These are phyloP conservation scores for Monoraphidium neglectum DNA, from an alignment of 139 green algal species.

Conservation along the genomic window DNA sequence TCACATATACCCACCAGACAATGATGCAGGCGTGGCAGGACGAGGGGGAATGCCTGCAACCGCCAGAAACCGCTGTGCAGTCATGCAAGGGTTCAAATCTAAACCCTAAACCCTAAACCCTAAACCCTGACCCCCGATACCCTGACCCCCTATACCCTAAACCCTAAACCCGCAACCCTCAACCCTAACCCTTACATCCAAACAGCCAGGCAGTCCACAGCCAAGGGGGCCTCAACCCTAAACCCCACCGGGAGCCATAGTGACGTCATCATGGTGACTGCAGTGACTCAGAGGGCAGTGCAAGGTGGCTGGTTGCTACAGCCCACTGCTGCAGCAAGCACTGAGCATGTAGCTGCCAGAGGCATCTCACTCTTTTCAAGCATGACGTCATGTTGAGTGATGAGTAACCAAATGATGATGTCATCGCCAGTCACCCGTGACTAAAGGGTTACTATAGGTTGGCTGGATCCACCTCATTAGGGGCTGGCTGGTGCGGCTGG, in stretches of 20 bases:
- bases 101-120: conserved; percentile 7
- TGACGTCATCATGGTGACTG: neutral
- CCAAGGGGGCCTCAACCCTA: neutral
- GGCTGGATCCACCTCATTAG: too few species aligned
- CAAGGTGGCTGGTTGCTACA: too few species aligned
- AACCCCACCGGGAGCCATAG: neutral
- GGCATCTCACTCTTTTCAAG: too few species aligned
- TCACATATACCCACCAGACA: conserved; percentile 1
- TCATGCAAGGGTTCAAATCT: neutral
- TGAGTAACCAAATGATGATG: too few species aligned
- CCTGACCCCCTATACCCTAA: neutral
- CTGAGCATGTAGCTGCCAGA: too few species aligned
- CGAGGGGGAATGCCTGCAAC: neutral
- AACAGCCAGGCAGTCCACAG: neutral
- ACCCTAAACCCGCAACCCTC: conserved; percentile 3
- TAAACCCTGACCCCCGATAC: neutral
- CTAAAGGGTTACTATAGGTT: too few species aligned
- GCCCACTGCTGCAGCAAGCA: too few species aligned
- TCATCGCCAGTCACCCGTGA: too few species aligned
- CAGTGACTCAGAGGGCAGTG: too few species aligned
- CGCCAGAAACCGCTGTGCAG: too few species aligned
- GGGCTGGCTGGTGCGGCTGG: too few species aligned
- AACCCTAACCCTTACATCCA: neutral
- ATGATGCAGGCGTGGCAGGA: neutral
- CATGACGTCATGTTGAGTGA: too few species aligned